A percentile compares a stretch with the other conserved stretches of the same genome.
Evolutionary conservation across 495 filamentous ascomycete genomes (phyloP).

Genomic region (Friedmanniomyces simplex): DNA sequence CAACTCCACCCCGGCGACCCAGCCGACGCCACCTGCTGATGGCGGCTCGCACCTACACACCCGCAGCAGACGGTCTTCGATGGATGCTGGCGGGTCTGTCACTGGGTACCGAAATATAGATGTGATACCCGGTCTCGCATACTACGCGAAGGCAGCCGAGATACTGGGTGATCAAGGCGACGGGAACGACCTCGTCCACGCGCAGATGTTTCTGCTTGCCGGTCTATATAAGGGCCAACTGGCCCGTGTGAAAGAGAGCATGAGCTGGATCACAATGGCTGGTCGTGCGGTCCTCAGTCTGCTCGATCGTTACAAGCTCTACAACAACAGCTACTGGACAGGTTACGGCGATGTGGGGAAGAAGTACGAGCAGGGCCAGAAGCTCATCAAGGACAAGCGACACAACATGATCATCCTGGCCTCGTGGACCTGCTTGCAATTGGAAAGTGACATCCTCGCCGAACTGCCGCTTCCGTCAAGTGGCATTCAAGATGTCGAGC

Average conservation of each 20-base stretch:
- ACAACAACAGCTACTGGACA: conserved; percentile 19
- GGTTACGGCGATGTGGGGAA: conserved; percentile 14
- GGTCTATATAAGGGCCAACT: conserved; percentile 83
- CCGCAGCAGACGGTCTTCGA: conserved; percentile 14
- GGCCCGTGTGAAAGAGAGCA: conserved; percentile 79
- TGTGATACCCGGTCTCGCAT: conserved; percentile 76
- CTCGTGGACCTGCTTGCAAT: conserved; percentile 88
- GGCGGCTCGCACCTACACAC: not conserved
- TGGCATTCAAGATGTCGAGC: conserved; percentile 25
- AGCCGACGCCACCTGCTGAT: conserved; percentile 14
- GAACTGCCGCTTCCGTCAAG: conserved; percentile 66
- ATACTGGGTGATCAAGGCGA: conserved; percentile 77
- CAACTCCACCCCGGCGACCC: conserved; percentile 15
- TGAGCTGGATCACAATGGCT: conserved; percentile 74
- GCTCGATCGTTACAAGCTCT: conserved; percentile 53
- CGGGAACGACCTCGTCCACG: conserved; percentile 66
- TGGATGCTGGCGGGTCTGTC: not conserved
- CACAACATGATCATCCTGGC: conserved; percentile 39
- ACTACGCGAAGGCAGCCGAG: conserved; percentile 74
- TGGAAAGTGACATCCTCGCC: conserved; percentile 92
- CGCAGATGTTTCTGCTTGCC: conserved; percentile 76
- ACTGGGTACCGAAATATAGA: conserved; percentile 56
- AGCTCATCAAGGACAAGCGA: conserved; percentile 20
- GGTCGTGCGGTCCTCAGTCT: conserved; percentile 66
- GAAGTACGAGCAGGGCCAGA: conserved; percentile 4